A percentile compares a stretch with the other conserved stretches of the same genome.
These are phyloP conservation scores for Melanopsichium pennsylvanicum DNA, from an alignment of 1,284 basidiomycete species.

Conservation along the genomic window DNA sequence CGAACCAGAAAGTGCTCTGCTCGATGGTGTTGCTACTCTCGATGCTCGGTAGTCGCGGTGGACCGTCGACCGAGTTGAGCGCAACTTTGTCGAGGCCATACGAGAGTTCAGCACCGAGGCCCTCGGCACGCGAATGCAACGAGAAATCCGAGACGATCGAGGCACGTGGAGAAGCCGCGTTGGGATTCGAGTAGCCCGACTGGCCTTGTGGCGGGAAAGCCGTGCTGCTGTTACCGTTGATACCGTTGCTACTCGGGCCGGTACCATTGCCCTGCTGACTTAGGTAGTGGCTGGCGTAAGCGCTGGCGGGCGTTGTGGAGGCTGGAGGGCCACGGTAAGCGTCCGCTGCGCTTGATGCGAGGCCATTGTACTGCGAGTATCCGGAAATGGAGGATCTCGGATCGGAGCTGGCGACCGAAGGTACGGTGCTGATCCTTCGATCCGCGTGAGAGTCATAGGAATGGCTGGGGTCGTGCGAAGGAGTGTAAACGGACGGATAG, in stretches of 20 bases:
- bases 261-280: slow-evolving; percentile 17
- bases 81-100: slow-evolving; percentile 14
- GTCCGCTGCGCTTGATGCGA: slow-evolving; percentile 34
- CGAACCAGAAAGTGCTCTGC: slow-evolving; percentile 40
- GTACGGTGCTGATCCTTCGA: slow-evolving; percentile 24
- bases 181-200: slow-evolving; percentile 32
- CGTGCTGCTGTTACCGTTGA: slow-evolving; percentile 1
- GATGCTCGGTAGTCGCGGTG: slow-evolving; percentile 48
- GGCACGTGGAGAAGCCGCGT: slow-evolving; percentile 30
- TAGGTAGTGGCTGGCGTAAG: slow-evolving; percentile 39
- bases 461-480: slow-evolving; percentile 3
- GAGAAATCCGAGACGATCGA: slow-evolving; percentile 24
- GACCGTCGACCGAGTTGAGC: slow-evolving; percentile 18
- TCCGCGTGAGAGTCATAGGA: slow-evolving; percentile 23
- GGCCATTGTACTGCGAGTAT: slow-evolving; percentile 27
- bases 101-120: slow-evolving; percentile 7
- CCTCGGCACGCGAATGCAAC: slow-evolving; percentile 1
- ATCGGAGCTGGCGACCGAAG: slow-evolving; percentile 25
- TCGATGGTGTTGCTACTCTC: slow-evolving; percentile 33
- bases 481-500: slow-evolving; percentile 23
- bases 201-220: slow-evolving; percentile 3
- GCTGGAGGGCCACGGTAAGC: slow-evolving; percentile 18
- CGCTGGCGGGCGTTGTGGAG: slow-evolving; percentile 28
- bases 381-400: slow-evolving; percentile 26
- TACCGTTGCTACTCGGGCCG: slow-evolving; percentile 1